These are phyloP conservation scores for Circinella minor DNA, from an alignment of 371 early-diverging fungal species.

Conservation along the genomic window DNA sequence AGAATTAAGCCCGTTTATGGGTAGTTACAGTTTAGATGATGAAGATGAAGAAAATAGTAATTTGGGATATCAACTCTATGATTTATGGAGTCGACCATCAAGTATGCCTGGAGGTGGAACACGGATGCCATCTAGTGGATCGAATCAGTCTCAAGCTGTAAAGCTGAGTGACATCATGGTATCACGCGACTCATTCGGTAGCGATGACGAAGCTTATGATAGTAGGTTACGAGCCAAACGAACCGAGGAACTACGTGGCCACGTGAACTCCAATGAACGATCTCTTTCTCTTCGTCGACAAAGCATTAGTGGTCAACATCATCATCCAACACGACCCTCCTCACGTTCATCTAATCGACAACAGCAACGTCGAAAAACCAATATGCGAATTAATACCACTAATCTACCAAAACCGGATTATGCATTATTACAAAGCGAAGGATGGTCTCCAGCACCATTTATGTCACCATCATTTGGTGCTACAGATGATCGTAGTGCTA, in stretches of 20 bases:
- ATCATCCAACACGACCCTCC: not conserved
- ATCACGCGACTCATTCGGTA: conserved; percentile 28
- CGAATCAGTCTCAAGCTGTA: conserved; percentile 12
- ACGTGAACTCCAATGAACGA: conserved; percentile 14
- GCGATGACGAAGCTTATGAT: conserved; percentile 52
- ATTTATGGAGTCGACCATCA: conserved; percentile 20
- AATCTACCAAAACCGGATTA: conserved; percentile 31
- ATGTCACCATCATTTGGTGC: conserved; percentile 22
- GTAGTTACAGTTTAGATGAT: conserved; percentile 55
- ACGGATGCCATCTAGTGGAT: conserved; percentile 18
- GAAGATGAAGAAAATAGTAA: conserved; percentile 41
- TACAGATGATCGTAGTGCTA: conserved; percentile 15
- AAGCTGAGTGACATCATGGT: not conserved
- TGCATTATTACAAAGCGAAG: conserved; percentile 21
- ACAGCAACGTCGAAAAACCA: conserved; percentile 4
- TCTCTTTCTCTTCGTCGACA: conserved; percentile 25
- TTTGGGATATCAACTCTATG: conserved; percentile 21
- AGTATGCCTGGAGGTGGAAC: conserved; percentile 12
- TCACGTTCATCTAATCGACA: not conserved
- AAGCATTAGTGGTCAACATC: conserved; percentile 20
- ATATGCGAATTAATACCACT: conserved; percentile 33
- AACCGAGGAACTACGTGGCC: conserved; percentile 45
- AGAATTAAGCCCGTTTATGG: conserved; percentile 65
- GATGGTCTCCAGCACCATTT: conserved; percentile 33
- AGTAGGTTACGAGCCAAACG: conserved; percentile 37